These are phyloP conservation scores for Neofusicoccum ribis DNA, from an alignment of 2,329 filamentous ascomycete genomes.

Conservation along the genomic window DNA sequence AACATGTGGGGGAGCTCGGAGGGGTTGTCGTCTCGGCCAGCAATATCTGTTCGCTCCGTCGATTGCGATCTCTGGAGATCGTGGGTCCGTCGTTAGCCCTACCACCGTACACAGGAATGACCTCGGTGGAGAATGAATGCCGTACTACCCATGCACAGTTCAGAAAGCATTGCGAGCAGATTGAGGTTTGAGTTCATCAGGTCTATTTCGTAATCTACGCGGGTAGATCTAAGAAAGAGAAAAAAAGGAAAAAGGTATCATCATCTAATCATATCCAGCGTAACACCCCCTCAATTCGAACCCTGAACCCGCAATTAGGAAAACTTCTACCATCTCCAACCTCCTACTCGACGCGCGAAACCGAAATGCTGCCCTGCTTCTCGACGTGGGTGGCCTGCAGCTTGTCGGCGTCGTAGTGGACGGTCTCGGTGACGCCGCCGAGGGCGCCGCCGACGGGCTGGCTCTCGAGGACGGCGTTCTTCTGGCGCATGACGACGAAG, in stretches of 20 bases:
- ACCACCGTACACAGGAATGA: too few relatives aligned
- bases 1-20: too few relatives aligned
- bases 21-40: too few relatives aligned
- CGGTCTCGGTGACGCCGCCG: constrained; percentile 12
- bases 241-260: neutral
- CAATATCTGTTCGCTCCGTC: too few relatives aligned
- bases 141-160: too few relatives aligned
- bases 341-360: neutral
- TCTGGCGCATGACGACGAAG: constrained; percentile 33
- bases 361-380: neutral
- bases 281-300: neutral
- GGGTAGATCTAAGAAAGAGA: neutral
- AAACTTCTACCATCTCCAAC: neutral
- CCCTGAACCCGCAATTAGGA: neutral
- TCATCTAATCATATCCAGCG: constrained; percentile 2
- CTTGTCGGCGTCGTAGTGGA: constrained; percentile 18
- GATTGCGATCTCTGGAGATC: too few relatives aligned
- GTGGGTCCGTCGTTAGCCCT: too few relatives aligned
- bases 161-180: too few relatives aligned
- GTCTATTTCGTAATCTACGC: neutral
- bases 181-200: neutral
- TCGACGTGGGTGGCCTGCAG: neutral
- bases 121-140: too few relatives aligned
- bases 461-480: constrained; percentile 27
- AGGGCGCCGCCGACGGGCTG: constrained; percentile 24